phyloP scores from a whole-genome alignment of 257 asterid genomes.

The Voacanga thouarsii region DNA sequence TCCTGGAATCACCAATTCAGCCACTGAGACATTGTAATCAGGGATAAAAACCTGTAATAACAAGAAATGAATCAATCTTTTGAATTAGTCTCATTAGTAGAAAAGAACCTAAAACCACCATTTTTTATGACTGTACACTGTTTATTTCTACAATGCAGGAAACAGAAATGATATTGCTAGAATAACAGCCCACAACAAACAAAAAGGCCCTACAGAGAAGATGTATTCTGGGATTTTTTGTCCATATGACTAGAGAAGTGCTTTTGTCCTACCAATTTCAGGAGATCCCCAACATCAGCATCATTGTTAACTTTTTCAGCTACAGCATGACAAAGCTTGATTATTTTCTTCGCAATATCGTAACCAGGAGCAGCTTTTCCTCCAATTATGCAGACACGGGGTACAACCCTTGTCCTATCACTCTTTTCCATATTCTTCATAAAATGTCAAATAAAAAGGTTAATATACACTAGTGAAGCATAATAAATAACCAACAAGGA shows the following conservation, averaged over 20 bases:
- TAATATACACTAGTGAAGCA: background rate
- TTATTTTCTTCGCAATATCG: slow-evolving; percentile 51
- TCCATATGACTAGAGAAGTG: background rate
- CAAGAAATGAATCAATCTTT: slow-evolving; percentile 16
- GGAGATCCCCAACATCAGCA: slow-evolving; percentile 44
- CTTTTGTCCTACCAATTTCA: slow-evolving; percentile 43
- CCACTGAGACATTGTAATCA: slow-evolving; percentile 51
- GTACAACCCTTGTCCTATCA: slow-evolving; percentile 44
- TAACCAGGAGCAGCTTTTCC: slow-evolving; percentile 63
- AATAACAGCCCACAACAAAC: background rate
- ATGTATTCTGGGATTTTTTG: too few relatives aligned
- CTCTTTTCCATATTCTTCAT: slow-evolving; percentile 42
- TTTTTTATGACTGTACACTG: background rate
- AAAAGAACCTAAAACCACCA: slow-evolving; percentile 3
- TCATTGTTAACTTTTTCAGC: slow-evolving; percentile 47
- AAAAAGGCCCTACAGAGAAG: background rate
- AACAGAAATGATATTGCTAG: background rate
- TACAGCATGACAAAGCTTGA: slow-evolving; percentile 54
- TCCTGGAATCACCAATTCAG: slow-evolving; percentile 52
- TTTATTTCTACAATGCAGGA: background rate
- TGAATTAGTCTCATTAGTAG: background rate
- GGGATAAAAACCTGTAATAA: slow-evolving; percentile 44
- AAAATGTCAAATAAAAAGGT: background rate
- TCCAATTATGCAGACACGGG: slow-evolving; percentile 53
- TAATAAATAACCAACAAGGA: background rate